Conservation (phyloP, 495 filamentous ascomycete genomes). For the Acidiella bohemica region DNA sequence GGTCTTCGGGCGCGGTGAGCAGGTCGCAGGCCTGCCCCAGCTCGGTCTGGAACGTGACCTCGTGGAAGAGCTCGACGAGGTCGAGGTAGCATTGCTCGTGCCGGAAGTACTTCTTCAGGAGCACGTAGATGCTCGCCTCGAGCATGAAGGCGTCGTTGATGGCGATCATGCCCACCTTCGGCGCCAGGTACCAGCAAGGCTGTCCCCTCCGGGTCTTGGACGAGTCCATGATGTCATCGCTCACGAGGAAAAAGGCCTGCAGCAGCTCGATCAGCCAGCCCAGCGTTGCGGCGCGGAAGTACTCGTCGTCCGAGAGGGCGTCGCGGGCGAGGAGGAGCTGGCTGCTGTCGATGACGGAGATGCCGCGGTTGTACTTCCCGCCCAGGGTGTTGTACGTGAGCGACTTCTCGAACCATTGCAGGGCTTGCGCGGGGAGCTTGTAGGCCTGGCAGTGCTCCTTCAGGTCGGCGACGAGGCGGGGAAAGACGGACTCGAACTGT, state of each 20-base stretch:
- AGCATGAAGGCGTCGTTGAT: conserved; percentile 99
- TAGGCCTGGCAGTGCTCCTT: conserved; percentile 61
- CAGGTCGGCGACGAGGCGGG: conserved; percentile 61
- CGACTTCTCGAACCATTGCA: conserved; percentile 69
- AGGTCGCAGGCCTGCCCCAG: conserved; percentile 88
- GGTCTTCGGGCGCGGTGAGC: conserved; percentile 88
- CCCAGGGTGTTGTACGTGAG: conserved; percentile 76
- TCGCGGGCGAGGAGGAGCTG: conserved; percentile 60
- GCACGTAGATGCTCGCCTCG: conserved; percentile 73
- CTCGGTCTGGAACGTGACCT: conserved; percentile 83
- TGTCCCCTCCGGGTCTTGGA: conserved; percentile 83
- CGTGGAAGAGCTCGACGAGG: conserved; percentile 89
- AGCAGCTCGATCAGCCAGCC: conserved; percentile 97
- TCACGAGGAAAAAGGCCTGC: conserved; percentile 96
- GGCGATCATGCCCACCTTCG: conserved; percentile 79
- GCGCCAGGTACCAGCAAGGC: conserved; percentile 89
- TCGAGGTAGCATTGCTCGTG: conserved; percentile 74
- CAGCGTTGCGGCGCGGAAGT: conserved; percentile 68
- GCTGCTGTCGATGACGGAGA: conserved; percentile 88
- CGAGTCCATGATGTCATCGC: conserved; percentile 96
- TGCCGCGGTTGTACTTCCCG: conserved; percentile 96
- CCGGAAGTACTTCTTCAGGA: conserved; percentile 87
- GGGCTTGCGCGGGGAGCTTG: conserved; percentile 63
- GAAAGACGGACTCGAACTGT: conserved; percentile 83
- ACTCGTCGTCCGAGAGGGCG: conserved; percentile 64